Evolutionary conservation across 179 eudicot species (phyloP), one percentile per base, ranked within the genome.

Genomic region (Camellia oleifera): DNA sequence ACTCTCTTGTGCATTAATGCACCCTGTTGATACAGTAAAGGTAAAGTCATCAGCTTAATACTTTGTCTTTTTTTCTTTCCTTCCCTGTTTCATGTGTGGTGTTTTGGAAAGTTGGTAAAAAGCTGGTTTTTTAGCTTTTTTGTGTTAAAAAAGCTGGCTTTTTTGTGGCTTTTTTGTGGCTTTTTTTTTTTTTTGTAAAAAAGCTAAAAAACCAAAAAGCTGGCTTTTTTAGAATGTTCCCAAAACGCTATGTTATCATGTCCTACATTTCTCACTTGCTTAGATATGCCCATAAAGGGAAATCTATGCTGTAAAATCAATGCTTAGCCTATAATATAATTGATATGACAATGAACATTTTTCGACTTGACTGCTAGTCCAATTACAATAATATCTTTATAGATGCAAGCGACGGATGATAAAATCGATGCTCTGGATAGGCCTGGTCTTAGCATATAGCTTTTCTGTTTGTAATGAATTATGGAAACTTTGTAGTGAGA

Each of bases 1-100:
- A 65, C 87, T 96, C 15, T 96, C 99, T 2, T 89, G 97, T 23
- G 81, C 97, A 44, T 78, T 96, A 83, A 77, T 96, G 95, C 93
- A 96, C 77, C 99, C 99, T 7, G 83, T 96, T 45, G 99, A 96
- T 87, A 86, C 97, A 65, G 81, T 96, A 75, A 96, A 96, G 98
- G 99, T 74, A 89, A 79, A 46, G 7, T 46, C 3, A 71, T 48
- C 66, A 8, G 7, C 81, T 77, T 69, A 6, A 42, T 53, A 74
- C 23, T 48, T 14, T 20, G 12, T 7, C n/a, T 12, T 52, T 72
- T 58, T 14, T 11, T 6, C 61, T 3, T 40, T 10, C 61, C 57
- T 20, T 23, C 53, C 48, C 52, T 7, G 5, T 48, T 48, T 48
- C 52, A 48, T 4, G 52, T 48, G 52, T 48, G 26, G 26, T 26